Base-by-base conservation (phyloP, 768 basidiomycete species). In the Tulasnella sp. region DNA sequence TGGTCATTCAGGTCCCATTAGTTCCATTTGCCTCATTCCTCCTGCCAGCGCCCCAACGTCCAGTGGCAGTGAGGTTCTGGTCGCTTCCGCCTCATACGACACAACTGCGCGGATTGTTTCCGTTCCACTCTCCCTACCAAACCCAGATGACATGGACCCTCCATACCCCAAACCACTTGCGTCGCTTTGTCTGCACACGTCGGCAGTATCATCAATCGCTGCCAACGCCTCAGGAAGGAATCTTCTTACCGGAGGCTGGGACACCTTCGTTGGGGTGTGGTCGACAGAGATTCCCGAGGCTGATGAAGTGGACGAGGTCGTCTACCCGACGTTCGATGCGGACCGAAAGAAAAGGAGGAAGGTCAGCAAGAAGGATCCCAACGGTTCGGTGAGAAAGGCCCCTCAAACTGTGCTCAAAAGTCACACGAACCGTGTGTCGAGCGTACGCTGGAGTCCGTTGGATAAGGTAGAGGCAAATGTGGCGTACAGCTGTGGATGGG, bases 161-260 rank as follows among this genome's bases (percentile, higher is more conserved):
- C 81, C 58, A 34, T 77, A 84, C 46, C 83, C 88, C 0, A 86
- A 86, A 81, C 83, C 88, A 14, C 85, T 96, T 14, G 90, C 95
- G 18, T 92, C 93, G 0, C 88, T 98, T 2, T 91, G 94, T 82
- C 87, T 97, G 1, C 97, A 99, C 85, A 94, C 94, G 2, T 89
- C 90, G 0, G 91, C 96, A 0, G 86, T 98, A 44, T 92, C 96
- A 0, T 92, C 91, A 16, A 86, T 98, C 56, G 83, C 90, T 0
- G 84, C 92, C 0, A 90, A 90, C 78, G 46, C 84, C 10, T 82
- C 87, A 12, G 91, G 93, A 2, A 86, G 89, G 2, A 89, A 91
- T 80, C 86, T 99, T 24, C 87, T 99, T 44, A 96, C 95, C 0
- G 89, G 93, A 0, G 93, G 93, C 0, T 97, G 96, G 95, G 97